phyloP scores from a whole-genome alignment of 495 filamentous ascomycete species.

The Penicillium soppii region DNA sequence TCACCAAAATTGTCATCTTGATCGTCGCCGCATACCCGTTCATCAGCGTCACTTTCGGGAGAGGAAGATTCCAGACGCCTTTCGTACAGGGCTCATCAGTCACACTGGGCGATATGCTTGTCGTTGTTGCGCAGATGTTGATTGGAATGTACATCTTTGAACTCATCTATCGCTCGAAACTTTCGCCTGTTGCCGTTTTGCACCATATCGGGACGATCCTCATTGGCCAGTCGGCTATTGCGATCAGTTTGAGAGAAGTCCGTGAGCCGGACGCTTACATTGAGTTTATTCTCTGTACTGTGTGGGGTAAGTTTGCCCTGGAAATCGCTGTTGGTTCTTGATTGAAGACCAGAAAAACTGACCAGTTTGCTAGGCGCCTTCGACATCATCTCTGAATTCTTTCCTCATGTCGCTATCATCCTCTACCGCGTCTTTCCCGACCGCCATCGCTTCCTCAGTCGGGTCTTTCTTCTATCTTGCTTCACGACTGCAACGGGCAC shows the following conservation, averaged over 20 bases:
- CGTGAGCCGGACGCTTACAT: conserved; percentile 46
- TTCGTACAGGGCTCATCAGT: conserved; percentile 29
- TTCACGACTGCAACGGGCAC: conserved; percentile 44
- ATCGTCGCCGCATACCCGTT: conserved; percentile 47
- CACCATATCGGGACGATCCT: conserved; percentile 49
- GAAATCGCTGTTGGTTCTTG: no score
- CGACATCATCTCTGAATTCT: conserved; percentile 49
- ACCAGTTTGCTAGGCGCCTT: conserved; percentile 37
- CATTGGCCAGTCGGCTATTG: conserved; percentile 47
- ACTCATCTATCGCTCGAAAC: conserved; percentile 41
- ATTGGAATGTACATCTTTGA: conserved; percentile 52
- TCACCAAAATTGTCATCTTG: conserved; percentile 44
- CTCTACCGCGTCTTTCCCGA: conserved; percentile 45
- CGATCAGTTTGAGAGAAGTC: conserved; percentile 37
- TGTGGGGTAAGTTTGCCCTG: conserved; percentile 50
- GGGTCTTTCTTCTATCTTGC: conserved; percentile 37
- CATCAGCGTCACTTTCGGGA: conserved; percentile 36
- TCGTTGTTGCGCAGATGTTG: conserved; percentile 44
- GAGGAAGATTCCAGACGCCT: conserved; percentile 31
- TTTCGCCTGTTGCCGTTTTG: conserved; percentile 43
- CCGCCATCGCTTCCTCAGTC: conserved; percentile 40
- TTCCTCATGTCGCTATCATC: conserved; percentile 50
- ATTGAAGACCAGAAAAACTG: not conserved
- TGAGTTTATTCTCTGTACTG: conserved; percentile 48
- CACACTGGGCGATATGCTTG: conserved; percentile 42